These are phyloP conservation scores for Trametes cinnabarina DNA, from an alignment of 768 basidiomycete genomes.

Conservation along the genomic window DNA sequence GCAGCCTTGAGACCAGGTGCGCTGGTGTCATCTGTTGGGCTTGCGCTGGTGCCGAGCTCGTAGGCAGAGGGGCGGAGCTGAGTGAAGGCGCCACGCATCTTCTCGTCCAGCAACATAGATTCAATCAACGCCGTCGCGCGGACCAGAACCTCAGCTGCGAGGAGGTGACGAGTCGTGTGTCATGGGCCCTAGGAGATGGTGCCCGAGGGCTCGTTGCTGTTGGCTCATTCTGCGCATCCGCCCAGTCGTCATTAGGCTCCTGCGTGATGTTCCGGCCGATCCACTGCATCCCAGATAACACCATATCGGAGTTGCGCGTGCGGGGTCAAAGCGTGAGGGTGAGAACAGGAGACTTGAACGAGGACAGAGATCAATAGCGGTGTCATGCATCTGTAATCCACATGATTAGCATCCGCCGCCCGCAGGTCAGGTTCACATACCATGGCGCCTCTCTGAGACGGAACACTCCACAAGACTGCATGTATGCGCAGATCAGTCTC, in stretches of 20 bases:
- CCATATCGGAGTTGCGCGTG: conserved; percentile 10
- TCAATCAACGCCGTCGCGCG: conserved; percentile 78
- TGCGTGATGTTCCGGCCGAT: conserved; percentile 23
- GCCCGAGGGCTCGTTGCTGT: conserved; percentile 13
- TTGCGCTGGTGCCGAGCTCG: conserved; percentile 52
- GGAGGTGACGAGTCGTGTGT: conserved; percentile 46
- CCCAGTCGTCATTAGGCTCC: conserved; percentile 21
- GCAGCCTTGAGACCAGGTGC: conserved; percentile 68
- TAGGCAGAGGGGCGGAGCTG: conserved; percentile 78
- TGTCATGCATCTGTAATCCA: no score
- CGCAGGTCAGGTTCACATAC: no score
- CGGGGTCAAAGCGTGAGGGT: conserved; percentile 7
- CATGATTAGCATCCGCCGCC: no score
- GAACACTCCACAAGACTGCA: no score
- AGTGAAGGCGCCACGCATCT: conserved; percentile 77
- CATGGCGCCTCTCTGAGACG: no score
- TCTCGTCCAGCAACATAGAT: conserved; percentile 68
- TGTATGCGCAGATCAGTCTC: no score
- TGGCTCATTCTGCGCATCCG: background rate
- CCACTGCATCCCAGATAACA: conserved; percentile 18
- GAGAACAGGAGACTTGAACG: conserved; percentile 11
- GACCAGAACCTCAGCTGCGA: conserved; percentile 81
- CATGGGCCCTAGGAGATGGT: conserved; percentile 16
- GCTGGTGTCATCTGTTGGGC: conserved; percentile 51
- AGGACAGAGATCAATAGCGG: conserved; percentile 46